Percentiles rank a stretch among this genome's conserved stretches.
These are phyloP conservation scores for Kwoniella dendrophila DNA, from an alignment of 768 basidiomycete genomes.

Conservation along the genomic window DNA sequence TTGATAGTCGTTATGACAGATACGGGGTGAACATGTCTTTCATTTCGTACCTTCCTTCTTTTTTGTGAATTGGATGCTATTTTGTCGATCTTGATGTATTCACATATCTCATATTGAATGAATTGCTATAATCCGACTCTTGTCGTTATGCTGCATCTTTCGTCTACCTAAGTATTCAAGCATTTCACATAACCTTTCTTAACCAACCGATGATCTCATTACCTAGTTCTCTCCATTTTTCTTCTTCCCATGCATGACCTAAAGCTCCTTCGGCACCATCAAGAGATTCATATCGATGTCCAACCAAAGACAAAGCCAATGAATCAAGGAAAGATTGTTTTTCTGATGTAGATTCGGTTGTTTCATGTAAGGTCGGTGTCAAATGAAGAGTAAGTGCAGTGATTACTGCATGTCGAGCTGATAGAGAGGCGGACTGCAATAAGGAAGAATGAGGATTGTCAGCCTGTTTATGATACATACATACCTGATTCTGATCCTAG, in stretches of 20 bases:
- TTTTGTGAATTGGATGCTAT: not conserved
- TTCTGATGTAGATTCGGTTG: conserved; percentile 3
- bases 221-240: conserved; percentile 10
- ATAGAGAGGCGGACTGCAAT: conserved; percentile 35
- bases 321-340: conserved; percentile 36
- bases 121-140: not conserved
- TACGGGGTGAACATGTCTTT: conserved; percentile 50
- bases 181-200: conserved; percentile 34
- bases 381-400: conserved; percentile 36
- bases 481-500: too few species aligned
- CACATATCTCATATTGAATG: not conserved
- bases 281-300: conserved; percentile 37
- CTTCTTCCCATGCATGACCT: conserved; percentile 5
- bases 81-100: too few species aligned
- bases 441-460: not conserved
- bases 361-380: conserved; percentile 4
- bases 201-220: conserved; percentile 38
- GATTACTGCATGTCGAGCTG: conserved; percentile 47
- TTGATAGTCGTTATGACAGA: conserved; percentile 50
- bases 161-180: not conserved
- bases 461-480: too few species aligned
- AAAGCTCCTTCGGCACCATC: conserved; percentile 29
- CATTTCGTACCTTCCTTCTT: not conserved
- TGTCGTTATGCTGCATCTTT: not conserved
- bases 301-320: conserved; percentile 32